Conservation (phyloP, 805 yeast genomes). For the Torulaspora indica region DNA sequence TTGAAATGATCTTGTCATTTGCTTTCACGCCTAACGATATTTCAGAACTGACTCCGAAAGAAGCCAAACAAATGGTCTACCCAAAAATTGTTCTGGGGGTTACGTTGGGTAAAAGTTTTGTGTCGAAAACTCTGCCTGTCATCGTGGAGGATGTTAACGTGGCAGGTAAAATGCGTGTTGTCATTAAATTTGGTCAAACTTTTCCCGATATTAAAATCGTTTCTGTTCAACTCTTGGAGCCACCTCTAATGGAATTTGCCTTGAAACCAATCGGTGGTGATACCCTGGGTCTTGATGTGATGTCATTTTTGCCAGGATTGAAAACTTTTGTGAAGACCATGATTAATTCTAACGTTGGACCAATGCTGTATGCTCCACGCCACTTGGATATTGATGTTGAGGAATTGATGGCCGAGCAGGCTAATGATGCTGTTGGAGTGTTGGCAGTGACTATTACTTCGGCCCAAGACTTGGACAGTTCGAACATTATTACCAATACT, state of each 20-base stretch:
- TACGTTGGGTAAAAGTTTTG: slow-evolving; percentile 73
- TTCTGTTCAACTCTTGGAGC: slow-evolving; percentile 67
- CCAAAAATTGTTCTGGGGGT: slow-evolving; percentile 81
- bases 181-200: slow-evolving; percentile 53
- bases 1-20: slow-evolving; percentile 82
- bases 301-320: slow-evolving; percentile 80
- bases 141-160: slow-evolving; percentile 77
- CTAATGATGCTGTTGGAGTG: slow-evolving; percentile 67
- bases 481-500: slow-evolving; percentile 38
- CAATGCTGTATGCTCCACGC: slow-evolving; percentile 79
- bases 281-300: slow-evolving; percentile 77
- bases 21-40: slow-evolving; percentile 78
- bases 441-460: slow-evolving; percentile 58
- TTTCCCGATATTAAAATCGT: slow-evolving; percentile 79
- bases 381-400: slow-evolving; percentile 71
- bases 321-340: slow-evolving; percentile 64
- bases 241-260: slow-evolving; percentile 72
- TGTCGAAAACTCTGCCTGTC: slow-evolving; percentile 71
- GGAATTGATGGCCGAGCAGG: slow-evolving; percentile 57
- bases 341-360: slow-evolving; percentile 66
- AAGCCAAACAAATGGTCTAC: slow-evolving; percentile 62
- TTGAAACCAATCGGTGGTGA: slow-evolving; percentile 88
- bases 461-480: slow-evolving; percentile 45
- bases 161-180: slow-evolving; percentile 63
- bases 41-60: slow-evolving; percentile 76